Evolutionary conservation across 495 filamentous ascomycete genomes (phyloP).

Genomic region (Penicillium canescens): DNA sequence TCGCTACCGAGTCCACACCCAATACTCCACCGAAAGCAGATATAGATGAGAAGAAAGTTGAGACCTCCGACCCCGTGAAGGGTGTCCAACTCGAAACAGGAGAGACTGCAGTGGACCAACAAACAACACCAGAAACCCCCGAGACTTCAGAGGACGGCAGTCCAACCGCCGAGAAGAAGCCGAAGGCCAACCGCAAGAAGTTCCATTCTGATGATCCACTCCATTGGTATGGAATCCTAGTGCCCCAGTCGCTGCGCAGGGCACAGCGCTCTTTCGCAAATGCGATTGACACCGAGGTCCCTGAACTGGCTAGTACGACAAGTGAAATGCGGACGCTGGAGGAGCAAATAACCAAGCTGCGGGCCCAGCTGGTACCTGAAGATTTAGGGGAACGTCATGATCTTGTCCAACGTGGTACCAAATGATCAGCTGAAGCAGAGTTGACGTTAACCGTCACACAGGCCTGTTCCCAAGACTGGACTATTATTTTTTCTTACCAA

Average conservation of each 20-base stretch:
- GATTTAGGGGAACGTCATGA: background rate
- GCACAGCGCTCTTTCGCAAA: constrained; percentile 55
- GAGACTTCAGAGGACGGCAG: background rate
- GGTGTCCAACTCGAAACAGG: background rate
- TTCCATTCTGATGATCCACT: constrained; percentile 56
- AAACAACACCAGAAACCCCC: background rate
- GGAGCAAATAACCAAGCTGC: constrained; percentile 63
- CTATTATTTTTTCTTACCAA: background rate
- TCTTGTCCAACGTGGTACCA: background rate
- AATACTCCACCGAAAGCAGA: constrained; percentile 7
- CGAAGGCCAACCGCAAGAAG: constrained; percentile 21
- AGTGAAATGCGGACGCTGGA: constrained; percentile 70
- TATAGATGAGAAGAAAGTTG: constrained; percentile 7
- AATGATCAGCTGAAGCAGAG: background rate
- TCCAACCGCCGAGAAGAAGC: background rate
- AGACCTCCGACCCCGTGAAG: constrained; percentile 6
- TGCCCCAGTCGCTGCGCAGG: constrained; percentile 57
- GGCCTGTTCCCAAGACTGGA: background rate
- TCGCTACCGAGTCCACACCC: constrained; percentile 12
- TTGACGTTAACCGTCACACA: background rate
- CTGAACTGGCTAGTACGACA: constrained; percentile 50
- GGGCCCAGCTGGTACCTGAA: constrained; percentile 19
- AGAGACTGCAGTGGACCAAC: background rate
- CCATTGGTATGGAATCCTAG: constrained; percentile 69
- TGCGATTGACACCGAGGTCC: constrained; percentile 34